Evolutionary conservation across 805 yeast genomes (phyloP).

Genomic region (Scheffersomyces amazonensis): DNA sequence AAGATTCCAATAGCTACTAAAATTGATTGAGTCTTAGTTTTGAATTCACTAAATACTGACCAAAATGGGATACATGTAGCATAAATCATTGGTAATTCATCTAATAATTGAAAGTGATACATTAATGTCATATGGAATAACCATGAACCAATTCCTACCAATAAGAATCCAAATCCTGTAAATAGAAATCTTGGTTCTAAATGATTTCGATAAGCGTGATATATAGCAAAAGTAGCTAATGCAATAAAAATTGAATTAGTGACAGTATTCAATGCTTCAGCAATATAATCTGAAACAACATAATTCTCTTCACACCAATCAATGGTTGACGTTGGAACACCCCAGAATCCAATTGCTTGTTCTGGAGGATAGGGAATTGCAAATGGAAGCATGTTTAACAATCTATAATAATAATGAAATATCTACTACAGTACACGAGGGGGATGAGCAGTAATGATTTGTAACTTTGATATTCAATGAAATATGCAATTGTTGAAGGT

Average conservation of each 20-base stretch:
- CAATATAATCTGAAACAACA: slow-evolving; percentile 78
- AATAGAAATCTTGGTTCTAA: slow-evolving; percentile 71
- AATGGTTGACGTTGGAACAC: slow-evolving; percentile 84
- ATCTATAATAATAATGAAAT: too few species aligned
- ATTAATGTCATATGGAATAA: slow-evolving; percentile 92
- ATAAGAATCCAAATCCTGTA: slow-evolving; percentile 73
- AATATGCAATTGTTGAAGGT: too few species aligned
- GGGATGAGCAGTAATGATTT: too few species aligned
- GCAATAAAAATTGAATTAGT: slow-evolving; percentile 63
- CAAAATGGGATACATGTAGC: slow-evolving; percentile 95
- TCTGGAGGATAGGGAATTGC: slow-evolving; percentile 55
- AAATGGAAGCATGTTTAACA: slow-evolving; percentile 50
- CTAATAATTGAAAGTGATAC: slow-evolving; percentile 87
- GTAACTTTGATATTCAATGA: too few species aligned
- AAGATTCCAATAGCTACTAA: slow-evolving; percentile 47
- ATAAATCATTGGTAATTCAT: slow-evolving; percentile 97
- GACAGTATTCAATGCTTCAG: slow-evolving; percentile 84
- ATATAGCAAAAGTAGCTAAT: slow-evolving; percentile 61
- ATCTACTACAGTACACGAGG: too few species aligned
- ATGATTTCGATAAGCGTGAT: slow-evolving; percentile 55
- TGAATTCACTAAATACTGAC: slow-evolving; percentile 69
- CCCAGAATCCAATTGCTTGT: slow-evolving; percentile 70
- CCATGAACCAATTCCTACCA: slow-evolving; percentile 94
- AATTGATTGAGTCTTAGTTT: slow-evolving; percentile 34
- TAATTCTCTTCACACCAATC: slow-evolving; percentile 99